Evolutionary conservation across 2,329 filamentous ascomycete genomes (phyloP).

Genomic region (Ramularia collo-cygni): DNA sequence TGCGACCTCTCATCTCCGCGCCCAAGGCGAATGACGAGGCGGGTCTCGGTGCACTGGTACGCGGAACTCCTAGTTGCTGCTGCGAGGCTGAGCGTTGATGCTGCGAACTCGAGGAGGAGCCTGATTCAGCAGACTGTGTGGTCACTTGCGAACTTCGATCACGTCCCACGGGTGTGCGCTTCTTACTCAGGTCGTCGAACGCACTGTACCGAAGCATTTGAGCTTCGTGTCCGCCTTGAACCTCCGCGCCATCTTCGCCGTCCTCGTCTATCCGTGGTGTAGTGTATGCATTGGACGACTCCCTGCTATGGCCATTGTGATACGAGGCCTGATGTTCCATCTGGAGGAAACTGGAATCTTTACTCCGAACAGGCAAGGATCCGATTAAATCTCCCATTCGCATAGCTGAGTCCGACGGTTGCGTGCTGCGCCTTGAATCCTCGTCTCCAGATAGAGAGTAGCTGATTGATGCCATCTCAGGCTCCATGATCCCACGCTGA

Average conservation of each 20-base stretch:
- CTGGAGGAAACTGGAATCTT: constrained; percentile 11
- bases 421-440: constrained; percentile 15
- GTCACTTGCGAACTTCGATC: constrained; percentile 28
- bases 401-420: constrained; percentile 20
- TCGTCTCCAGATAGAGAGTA: constrained; percentile 10
- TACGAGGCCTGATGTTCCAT: constrained; percentile 6
- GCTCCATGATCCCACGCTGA: constrained; percentile 21
- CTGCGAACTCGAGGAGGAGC: constrained; percentile 19
- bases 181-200: constrained; percentile 33
- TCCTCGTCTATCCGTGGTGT: constrained; percentile 24
- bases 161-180: constrained; percentile 14
- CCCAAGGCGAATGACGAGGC: constrained; percentile 68
- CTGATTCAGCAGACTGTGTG: constrained; percentile 24
- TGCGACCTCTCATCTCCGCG: constrained; percentile 64
- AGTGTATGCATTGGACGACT: constrained; percentile 14
- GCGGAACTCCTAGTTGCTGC: constrained; percentile 34
- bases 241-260: constrained; percentile 18
- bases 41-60: constrained; percentile 47
- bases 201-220: constrained; percentile 43
- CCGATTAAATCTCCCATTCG: constrained; percentile 10
- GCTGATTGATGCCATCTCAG: constrained; percentile 25
- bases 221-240: constrained; percentile 7
- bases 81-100: constrained; percentile 21
- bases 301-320: constrained; percentile 11
- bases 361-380: constrained; percentile 18